Base-by-base conservation (phyloP, 2,329 filamentous ascomycete species). In the Aspergillus pseudotamarii region DNA sequence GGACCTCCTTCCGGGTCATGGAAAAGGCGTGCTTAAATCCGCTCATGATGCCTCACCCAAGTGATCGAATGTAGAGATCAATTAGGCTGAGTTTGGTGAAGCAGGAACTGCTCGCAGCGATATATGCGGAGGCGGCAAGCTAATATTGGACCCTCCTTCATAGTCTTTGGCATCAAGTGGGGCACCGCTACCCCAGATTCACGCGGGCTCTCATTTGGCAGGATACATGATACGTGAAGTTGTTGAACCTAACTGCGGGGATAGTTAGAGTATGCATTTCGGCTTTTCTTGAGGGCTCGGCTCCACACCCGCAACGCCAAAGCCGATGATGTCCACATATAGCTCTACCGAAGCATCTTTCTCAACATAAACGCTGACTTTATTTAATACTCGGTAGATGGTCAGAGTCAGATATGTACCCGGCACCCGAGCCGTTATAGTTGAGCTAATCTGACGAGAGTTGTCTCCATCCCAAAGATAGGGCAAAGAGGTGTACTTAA, bases 1-100 rank as follows among this genome's bases (percentile, higher is more conserved):
- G 62, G 8, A 64, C 59, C 36, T 61, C 53, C 54, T 61, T 55
- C 28, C 41, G 21, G 9, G 58, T 61, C 21, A 64, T 50, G n/a
- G 62, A 64, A 51, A 64, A 64, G 6, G 62, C 62, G n/a, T 61
- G 55, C 12, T 43, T 32, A 30, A 64, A 64, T 19, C 55, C 62
- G 12, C 59, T 61, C 62, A 64, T 64, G 11, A 23, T 55, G n/a
- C 11, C 8, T 23, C 9, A 10, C 16, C 21, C 1, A 12, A 12
- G 16, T 12, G 12, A 3, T 16, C 1, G 21, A 26, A 28, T 1
- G 10, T 30, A 9, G n/a, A 14, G 4, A 21, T 26, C 5, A 30
- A 36, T 21, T 11, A 30, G 11, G 1, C 10, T 4, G 28, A 53
- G 26, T 0, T 14, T 21, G 3, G 26, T 51, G 50, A 21, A n/a